Base-by-base conservation (phyloP, 2,329 filamentous ascomycete genomes). In the Laburnicola sp. region DNA sequence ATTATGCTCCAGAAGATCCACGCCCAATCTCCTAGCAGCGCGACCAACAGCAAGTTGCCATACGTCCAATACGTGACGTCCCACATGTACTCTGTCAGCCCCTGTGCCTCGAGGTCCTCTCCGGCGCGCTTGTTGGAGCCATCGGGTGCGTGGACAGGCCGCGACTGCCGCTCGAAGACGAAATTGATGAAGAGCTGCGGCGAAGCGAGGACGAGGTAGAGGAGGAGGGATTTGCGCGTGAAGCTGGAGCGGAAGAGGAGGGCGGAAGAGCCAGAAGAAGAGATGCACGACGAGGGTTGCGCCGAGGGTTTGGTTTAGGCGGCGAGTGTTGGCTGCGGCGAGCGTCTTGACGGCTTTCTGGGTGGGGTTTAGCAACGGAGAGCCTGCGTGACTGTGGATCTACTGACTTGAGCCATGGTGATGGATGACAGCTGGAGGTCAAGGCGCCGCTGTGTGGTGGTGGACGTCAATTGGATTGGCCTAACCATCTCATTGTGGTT, bases 41-140 rank as follows among this genome's bases (percentile, higher is more conserved):
- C 81, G 10, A 87, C 91, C n/a, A 87, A 73, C 6, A 86, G 74
- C 35, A 90, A 78, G 47, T 86, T 88, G 8, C 84, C 86, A 86
- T 92, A 97, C 0, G 91, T 97, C 77, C 96, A 91, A 83, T 96
- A 97, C 46, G 96, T 79, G 43, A 96, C 84, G 75, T 99, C 94
- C 82, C 96, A 99, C 88, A 97, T 90, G 79, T 95, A 97, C 76
- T 97, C 94, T 8, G 93, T 97, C 78, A 99, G 76, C 3, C 94
- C 94, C 30, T 87, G 82, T 7, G 91, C 89, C 46, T 88, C 85
- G 45, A 99, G 83, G 72, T 99, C 94, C 71, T 97, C 92, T 37
- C 94, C 93, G 0, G 89, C 79, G 28, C 82, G 84, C 70, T 84
- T 86, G 55, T 97, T 79, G n/a, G 86, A 80, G 51, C 73, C 73